phyloP scores from a whole-genome alignment of 2,329 filamentous ascomycete genomes.

The Hypoxylon sp. region DNA sequence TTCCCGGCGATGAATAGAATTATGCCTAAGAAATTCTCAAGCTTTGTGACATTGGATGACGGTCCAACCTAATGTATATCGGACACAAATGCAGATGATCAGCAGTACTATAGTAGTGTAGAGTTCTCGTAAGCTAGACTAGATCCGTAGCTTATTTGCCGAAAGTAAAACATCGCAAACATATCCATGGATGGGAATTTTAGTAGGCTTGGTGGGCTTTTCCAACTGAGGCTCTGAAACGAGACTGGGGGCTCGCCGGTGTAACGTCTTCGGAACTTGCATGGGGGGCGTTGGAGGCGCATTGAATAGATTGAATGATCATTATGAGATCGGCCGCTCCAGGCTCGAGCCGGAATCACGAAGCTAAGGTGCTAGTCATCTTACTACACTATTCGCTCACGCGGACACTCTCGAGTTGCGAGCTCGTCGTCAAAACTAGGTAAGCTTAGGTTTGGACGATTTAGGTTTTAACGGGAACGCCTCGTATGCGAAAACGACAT shows the following conservation, averaged over 20 bases:
- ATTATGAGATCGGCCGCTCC: conserved; percentile 34
- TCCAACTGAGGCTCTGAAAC: conserved; percentile 39
- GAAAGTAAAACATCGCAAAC: conserved; percentile 29
- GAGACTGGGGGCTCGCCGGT: conserved; percentile 32
- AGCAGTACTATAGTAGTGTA: not conserved
- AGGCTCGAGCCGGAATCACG: conserved; percentile 28
- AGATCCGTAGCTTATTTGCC: conserved; percentile 19
- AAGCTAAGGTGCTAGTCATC: conserved; percentile 28
- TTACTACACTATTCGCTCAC: conserved; percentile 1
- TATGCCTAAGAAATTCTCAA: conserved; percentile 4
- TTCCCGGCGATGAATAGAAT: conserved; percentile 12
- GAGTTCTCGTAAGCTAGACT: conserved; percentile 17
- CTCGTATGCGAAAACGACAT: conserved; percentile 37
- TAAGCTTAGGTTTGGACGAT: conserved; percentile 33
- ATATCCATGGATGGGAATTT: conserved; percentile 5
- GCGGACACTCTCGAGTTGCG: conserved; percentile 14
- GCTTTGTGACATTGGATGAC: conserved; percentile 32
- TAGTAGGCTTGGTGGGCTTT: conserved; percentile 10
- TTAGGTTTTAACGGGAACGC: conserved; percentile 30
- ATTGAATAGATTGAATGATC: conserved; percentile 7
- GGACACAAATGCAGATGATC: conserved; percentile 39
- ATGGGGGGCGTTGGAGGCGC: conserved; percentile 24
- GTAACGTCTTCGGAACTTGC: conserved; percentile 26
- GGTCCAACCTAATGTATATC: conserved; percentile 30
- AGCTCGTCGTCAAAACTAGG: conserved; percentile 8